These are phyloP conservation scores for Meira miltonrushii DNA, from an alignment of 1,284 basidiomycete genomes.

Conservation along the genomic window DNA sequence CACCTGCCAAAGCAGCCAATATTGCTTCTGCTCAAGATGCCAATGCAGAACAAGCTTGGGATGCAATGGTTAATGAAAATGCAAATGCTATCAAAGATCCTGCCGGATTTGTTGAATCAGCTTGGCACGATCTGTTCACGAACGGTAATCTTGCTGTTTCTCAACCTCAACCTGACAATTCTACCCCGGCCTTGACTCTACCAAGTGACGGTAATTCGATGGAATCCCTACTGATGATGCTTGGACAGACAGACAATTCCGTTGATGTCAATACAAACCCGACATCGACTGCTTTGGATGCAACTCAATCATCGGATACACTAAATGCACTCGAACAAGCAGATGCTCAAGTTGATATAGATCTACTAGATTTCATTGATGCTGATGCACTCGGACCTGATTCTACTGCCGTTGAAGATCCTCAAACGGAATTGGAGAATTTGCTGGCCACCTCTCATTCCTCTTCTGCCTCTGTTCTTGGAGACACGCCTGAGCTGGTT, in stretches of 20 bases:
- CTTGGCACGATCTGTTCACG: conserved; percentile 33
- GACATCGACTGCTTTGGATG: not conserved
- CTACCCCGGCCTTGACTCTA: conserved; percentile 18
- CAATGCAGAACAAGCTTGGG: conserved; percentile 9
- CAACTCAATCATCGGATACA: not conserved
- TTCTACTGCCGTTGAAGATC: conserved; percentile 19
- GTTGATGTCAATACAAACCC: not conserved
- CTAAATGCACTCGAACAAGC: conserved; percentile 18
- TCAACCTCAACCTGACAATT: conserved; percentile 18
- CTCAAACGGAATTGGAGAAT: conserved; percentile 28
- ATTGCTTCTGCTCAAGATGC: conserved; percentile 4
- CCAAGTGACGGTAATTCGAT: conserved; percentile 20
- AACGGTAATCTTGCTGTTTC: conserved; percentile 14
- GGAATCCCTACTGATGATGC: conserved; percentile 26
- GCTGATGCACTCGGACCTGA: conserved; percentile 30
- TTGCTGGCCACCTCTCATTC: conserved; percentile 17
- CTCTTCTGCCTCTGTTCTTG: not conserved
- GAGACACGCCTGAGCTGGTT: conserved; percentile 1
- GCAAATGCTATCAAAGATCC: conserved; percentile 28
- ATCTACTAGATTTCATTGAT: conserved; percentile 39
- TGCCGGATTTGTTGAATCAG: conserved; percentile 28
- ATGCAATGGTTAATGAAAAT: conserved; percentile 26
- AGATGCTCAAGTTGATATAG: conserved; percentile 22
- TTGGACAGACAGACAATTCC: conserved; percentile 1
- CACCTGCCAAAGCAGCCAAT: conserved; percentile 41